Conservation (phyloP, 2,329 filamentous ascomycete species). For the Colletotrichum higginsianum region DNA sequence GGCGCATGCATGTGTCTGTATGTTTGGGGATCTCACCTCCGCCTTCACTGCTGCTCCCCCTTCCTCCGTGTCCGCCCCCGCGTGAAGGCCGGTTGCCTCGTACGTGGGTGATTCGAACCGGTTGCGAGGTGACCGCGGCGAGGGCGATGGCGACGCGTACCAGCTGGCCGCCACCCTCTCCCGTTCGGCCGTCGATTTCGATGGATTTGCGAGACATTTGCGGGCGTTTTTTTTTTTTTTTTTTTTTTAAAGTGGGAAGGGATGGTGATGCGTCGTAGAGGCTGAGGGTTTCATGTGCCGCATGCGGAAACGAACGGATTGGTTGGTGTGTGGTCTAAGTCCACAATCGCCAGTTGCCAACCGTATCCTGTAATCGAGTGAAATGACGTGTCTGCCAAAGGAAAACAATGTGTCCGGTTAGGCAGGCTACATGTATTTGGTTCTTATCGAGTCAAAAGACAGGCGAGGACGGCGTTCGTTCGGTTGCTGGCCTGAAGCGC, state of each 20-base stretch:
- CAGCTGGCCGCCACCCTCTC: constrained; percentile 75
- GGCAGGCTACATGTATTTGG: too few relatives aligned
- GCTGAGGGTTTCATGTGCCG: background rate
- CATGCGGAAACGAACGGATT: background rate
- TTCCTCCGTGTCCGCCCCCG: constrained; percentile 49
- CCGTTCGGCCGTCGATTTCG: constrained; percentile 69
- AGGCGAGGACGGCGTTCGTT: too few relatives aligned
- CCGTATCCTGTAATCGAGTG: background rate
- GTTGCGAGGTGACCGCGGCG: constrained; percentile 67
- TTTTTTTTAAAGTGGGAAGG: background rate
- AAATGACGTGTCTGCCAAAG: background rate
- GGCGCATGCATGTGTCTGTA: background rate
- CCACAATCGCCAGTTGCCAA: background rate
- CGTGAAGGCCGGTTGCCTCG: constrained; percentile 64
- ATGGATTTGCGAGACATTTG: constrained; percentile 52
- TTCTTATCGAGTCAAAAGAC: background rate
- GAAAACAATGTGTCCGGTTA: too few relatives aligned
- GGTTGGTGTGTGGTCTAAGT: background rate
- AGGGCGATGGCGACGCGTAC: constrained; percentile 70
- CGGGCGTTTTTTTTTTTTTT: background rate
- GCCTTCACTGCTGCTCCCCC: constrained; percentile 21
- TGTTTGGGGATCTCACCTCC: background rate
- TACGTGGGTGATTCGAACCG: constrained; percentile 68
- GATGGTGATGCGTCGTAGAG: background rate
- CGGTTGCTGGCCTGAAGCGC: background rate